These are phyloP conservation scores for Hirsutella minnesotensis DNA, from an alignment of 2,329 filamentous ascomycete species.

Conservation along the genomic window DNA sequence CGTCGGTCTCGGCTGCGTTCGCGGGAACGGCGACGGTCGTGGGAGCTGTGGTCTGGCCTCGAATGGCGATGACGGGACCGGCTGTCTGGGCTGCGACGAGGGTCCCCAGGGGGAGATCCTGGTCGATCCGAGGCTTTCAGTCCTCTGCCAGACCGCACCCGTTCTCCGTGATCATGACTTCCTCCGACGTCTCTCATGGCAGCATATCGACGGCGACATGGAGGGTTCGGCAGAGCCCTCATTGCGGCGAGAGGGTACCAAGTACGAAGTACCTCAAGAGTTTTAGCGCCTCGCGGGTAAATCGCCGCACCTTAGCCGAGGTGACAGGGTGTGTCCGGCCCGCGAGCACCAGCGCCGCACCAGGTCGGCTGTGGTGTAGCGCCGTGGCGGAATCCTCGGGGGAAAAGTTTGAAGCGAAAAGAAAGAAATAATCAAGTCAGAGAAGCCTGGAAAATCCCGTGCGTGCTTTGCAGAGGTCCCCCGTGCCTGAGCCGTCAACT, in stretches of 20 bases:
- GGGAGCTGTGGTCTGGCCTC: slow-evolving; percentile 19
- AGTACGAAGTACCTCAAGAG: slow-evolving; percentile 15
- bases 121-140: slow-evolving; percentile 18
- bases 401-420: not conserved
- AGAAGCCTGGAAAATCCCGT: no score
- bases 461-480: no score
- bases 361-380: not conserved
- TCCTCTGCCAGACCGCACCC: slow-evolving; percentile 23
- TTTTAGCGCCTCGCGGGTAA: slow-evolving; percentile 26
- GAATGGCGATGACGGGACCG: slow-evolving; percentile 20
- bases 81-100: slow-evolving; percentile 16
- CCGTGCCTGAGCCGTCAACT: no score
- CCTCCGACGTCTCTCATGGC: slow-evolving; percentile 27
- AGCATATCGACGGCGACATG: slow-evolving; percentile 25
- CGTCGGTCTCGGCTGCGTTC: slow-evolving; percentile 24
- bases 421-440: no score
- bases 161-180: slow-evolving; percentile 24
- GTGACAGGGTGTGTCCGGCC: slow-evolving; percentile 8
- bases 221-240: slow-evolving; percentile 19
- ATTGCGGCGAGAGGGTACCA: slow-evolving; percentile 6
- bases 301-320: slow-evolving; percentile 28
- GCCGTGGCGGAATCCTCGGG: not conserved
- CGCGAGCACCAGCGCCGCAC: not conserved
- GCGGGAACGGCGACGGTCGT: slow-evolving; percentile 24
- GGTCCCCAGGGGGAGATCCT: slow-evolving; percentile 18